Conservation (phyloP, 139 green algal genomes). For the Penium margaritaceum region DNA sequence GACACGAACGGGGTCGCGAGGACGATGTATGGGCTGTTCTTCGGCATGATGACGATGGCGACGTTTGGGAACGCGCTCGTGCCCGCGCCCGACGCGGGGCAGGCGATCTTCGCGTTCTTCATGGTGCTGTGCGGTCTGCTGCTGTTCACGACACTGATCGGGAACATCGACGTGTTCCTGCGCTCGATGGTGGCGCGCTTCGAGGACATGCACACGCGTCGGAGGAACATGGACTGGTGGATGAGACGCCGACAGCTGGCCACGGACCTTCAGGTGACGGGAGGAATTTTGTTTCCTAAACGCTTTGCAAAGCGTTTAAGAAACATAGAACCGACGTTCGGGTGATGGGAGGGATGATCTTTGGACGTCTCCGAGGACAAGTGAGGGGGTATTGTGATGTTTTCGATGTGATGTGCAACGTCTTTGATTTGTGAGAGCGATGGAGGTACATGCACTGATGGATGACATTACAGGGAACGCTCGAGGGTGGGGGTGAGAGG, state of each 20-base stretch:
- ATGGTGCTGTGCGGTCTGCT: conserved; percentile 29
- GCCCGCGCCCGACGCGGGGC: conserved; percentile 20
- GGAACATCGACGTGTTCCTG: conserved; percentile 33
- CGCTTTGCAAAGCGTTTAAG: too few relatives aligned
- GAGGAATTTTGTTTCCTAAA: too few relatives aligned
- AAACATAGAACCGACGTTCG: too few relatives aligned
- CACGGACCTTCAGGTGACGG: not conserved
- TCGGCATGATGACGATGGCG: not conserved
- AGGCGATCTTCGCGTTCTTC: conserved; percentile 22
- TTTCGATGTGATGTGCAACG: too few relatives aligned
- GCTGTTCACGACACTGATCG: conserved; percentile 34
- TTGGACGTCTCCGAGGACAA: too few relatives aligned
- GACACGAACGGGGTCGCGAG: not conserved
- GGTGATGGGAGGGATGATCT: too few relatives aligned
- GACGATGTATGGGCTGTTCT: not conserved
- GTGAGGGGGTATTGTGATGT: too few relatives aligned
- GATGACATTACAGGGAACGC: too few relatives aligned
- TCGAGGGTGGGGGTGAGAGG: too few relatives aligned
- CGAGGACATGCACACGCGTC: conserved; percentile 19
- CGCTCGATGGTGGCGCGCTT: conserved; percentile 23
- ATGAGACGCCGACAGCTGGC: conserved; percentile 35
- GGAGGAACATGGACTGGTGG: conserved; percentile 27
- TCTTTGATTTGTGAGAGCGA: too few relatives aligned
- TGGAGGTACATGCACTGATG: too few relatives aligned
- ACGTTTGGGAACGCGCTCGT: conserved; percentile 21